Evolutionary conservation across 495 filamentous ascomycete genomes (phyloP).

Genomic region (Aspergillus ostianus): DNA sequence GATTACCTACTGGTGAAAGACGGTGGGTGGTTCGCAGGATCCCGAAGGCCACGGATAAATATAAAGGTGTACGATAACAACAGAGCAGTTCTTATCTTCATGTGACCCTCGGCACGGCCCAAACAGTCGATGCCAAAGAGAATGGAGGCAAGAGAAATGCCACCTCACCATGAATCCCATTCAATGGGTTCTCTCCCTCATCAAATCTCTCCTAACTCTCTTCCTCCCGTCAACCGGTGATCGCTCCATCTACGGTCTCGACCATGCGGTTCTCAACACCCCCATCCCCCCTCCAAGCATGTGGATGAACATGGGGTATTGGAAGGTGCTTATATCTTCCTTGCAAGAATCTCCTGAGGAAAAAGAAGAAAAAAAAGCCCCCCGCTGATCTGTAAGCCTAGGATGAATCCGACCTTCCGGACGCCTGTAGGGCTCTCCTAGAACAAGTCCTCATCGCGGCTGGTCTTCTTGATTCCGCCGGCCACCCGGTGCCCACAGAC

Average conservation of each 20-base stretch:
- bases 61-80: too few relatives aligned
- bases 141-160: neutral
- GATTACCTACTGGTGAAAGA: too few relatives aligned
- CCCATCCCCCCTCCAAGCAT: constrained; percentile 31
- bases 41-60: too few relatives aligned
- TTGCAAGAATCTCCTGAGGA: neutral
- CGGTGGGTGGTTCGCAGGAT: too few relatives aligned
- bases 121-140: neutral
- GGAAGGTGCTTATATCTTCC: constrained; percentile 25
- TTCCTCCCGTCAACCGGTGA: neutral
- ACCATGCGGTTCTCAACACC: constrained; percentile 35
- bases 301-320: constrained; percentile 46
- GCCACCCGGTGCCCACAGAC: neutral
- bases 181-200: neutral
- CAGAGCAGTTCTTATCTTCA: neutral
- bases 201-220: neutral
- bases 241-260: constrained; percentile 29
- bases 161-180: neutral
- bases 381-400: constrained; percentile 7
- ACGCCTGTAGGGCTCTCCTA: constrained; percentile 42
- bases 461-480: constrained; percentile 21
- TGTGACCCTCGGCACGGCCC: neutral
- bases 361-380: too few relatives aligned
- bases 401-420: constrained; percentile 33
- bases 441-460: constrained; percentile 39